A percentile compares a stretch with the other conserved stretches of the same genome.
These are phyloP conservation scores for Aaosphaeria pasadenensis DNA, from an alignment of 2,329 filamentous ascomycete genomes.

Conservation along the genomic window DNA sequence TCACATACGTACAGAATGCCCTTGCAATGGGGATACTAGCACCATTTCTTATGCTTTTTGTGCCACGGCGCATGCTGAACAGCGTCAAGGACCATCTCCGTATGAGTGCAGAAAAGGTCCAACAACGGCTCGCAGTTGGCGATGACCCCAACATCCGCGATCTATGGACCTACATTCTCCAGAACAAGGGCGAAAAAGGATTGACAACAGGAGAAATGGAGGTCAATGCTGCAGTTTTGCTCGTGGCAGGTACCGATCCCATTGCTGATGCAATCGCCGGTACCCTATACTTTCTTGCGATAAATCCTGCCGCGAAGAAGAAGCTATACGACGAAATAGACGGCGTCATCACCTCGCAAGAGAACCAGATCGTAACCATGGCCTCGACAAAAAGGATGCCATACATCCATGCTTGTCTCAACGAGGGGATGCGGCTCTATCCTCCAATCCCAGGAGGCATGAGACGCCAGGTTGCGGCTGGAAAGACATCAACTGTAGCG, in stretches of 20 bases:
- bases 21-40: background rate
- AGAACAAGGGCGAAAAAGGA: conserved; percentile 4
- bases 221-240: background rate
- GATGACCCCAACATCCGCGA: conserved; percentile 1
- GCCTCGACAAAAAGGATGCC: background rate
- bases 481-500: background rate
- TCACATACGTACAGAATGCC: background rate
- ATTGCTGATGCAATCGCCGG: background rate
- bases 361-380: background rate
- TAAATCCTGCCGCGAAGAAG: background rate
- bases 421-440: background rate
- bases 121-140: conserved; percentile 1
- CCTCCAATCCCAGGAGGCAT: background rate
- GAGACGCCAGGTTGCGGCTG: background rate
- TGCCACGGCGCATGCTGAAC: background rate
- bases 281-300: background rate
- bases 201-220: conserved; percentile 4
- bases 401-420: background rate
- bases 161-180: conserved; percentile 5
- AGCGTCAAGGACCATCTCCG: conserved; percentile 2
- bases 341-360: background rate
- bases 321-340: background rate
- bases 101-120: conserved; percentile 2
- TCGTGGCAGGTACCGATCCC: background rate
- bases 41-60: conserved; percentile 5